These are phyloP conservation scores for Metschnikowia aberdeeniae DNA, from an alignment of 805 yeast species.

Conservation along the genomic window DNA sequence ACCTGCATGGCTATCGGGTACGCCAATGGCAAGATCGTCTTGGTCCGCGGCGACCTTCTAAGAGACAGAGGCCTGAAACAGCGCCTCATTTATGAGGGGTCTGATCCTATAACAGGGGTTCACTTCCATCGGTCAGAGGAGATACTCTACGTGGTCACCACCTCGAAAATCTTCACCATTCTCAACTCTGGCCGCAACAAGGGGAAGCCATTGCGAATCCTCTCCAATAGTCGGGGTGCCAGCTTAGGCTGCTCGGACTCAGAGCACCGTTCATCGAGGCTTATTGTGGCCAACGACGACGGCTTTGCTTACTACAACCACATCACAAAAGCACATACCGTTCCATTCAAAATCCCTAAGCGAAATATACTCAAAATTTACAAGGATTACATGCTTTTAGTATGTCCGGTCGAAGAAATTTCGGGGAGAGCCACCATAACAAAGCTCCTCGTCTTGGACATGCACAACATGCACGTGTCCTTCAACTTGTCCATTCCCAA, in stretches of 20 bases:
- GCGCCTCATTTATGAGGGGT: slow-evolving; percentile 66
- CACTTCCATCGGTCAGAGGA: slow-evolving; percentile 52
- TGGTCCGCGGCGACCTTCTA: slow-evolving; percentile 81
- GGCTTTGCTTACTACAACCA: slow-evolving; percentile 60
- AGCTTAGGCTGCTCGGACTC: slow-evolving; percentile 48
- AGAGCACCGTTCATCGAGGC: slow-evolving; percentile 40
- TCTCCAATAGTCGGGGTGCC: slow-evolving; percentile 47
- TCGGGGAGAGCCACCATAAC: slow-evolving; percentile 36
- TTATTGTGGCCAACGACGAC: slow-evolving; percentile 65
- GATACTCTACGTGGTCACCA: slow-evolving; percentile 65
- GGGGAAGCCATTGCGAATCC: slow-evolving; percentile 50
- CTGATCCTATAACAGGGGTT: slow-evolving; percentile 79
- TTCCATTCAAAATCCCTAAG: slow-evolving; percentile 57
- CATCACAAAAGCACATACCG: slow-evolving; percentile 48
- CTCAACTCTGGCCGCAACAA: slow-evolving; percentile 76
- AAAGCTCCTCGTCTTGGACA: slow-evolving; percentile 64
- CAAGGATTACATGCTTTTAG: slow-evolving; percentile 54
- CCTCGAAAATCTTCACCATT: slow-evolving; percentile 65
- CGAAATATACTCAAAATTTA: slow-evolving; percentile 44
- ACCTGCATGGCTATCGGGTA: slow-evolving; percentile 72
- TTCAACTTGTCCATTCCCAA: slow-evolving; percentile 66
- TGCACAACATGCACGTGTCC: slow-evolving; percentile 63
- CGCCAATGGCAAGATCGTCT: slow-evolving; percentile 76
- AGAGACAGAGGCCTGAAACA: slow-evolving; percentile 91
- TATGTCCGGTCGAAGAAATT: slow-evolving; percentile 41